Evolutionary conservation across 768 basidiomycete species (phyloP).

Genomic region (Pisolithus microcarpus): DNA sequence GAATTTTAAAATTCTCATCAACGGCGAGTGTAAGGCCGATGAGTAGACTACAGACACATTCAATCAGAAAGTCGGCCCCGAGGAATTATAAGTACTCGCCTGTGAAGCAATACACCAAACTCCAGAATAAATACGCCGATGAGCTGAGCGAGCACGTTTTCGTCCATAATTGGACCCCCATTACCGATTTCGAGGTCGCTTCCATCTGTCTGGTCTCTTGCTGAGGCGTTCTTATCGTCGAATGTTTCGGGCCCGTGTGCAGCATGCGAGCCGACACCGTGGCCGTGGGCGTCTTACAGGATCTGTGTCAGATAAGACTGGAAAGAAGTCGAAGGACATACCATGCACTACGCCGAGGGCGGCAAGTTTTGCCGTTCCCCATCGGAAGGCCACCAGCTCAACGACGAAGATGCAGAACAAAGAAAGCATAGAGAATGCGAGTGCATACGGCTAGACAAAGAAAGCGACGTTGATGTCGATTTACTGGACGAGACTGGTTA

Average conservation of each 20-base stretch:
- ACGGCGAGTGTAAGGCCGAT: conserved; percentile 93
- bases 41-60: conserved; percentile 45
- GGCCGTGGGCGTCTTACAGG: conserved; percentile 56
- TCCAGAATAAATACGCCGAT: conserved; percentile 89
- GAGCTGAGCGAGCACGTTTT: conserved; percentile 57
- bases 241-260: conserved; percentile 61
- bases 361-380: conserved; percentile 68
- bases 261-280: conserved; percentile 49
- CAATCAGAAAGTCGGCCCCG: neutral
- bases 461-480: neutral
- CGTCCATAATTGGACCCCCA: conserved; percentile 22
- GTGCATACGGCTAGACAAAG: conserved; percentile 60
- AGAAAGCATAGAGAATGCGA: conserved; percentile 74
- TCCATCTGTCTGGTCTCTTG: conserved; percentile 3
- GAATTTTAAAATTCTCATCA: conserved; percentile 65
- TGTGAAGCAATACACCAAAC: conserved; percentile 87
- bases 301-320: neutral
- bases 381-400: conserved; percentile 82
- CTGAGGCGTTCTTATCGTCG: neutral
- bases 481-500: no score
- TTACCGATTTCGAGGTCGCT: conserved; percentile 21
- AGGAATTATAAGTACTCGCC: conserved; percentile 27
- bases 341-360: conserved; percentile 60
- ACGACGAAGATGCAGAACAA: conserved; percentile 80
- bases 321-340: conserved; percentile 18